Evolutionary conservation across 345 rosid genomes (phyloP).

Genomic region (Melaleuca alternifolia): DNA sequence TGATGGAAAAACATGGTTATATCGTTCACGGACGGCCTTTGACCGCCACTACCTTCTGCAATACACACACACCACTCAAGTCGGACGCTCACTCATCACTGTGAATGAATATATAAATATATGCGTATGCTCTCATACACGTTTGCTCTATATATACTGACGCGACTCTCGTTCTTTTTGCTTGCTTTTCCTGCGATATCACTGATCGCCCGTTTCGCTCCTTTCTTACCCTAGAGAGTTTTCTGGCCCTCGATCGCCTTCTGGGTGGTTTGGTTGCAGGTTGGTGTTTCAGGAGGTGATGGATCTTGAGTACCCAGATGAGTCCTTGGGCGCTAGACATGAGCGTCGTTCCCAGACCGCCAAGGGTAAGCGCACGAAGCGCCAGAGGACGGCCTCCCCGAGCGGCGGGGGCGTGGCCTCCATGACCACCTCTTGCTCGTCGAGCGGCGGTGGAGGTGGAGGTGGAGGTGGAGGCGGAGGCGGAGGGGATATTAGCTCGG

Average conservation of each 20-base stretch:
- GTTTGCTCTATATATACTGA: not conserved
- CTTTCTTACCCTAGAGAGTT: not conserved
- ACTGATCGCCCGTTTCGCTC: not conserved
- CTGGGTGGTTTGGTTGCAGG: not conserved
- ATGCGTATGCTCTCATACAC: too few relatives aligned
- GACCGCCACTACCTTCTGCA: not conserved
- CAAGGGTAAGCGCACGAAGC: constrained; percentile 80
- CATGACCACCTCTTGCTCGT: constrained; percentile 34
- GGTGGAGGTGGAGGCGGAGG: not conserved
- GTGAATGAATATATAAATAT: not conserved
- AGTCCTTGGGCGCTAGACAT: not conserved
- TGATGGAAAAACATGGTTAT: not conserved
- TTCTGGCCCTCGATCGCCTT: not conserved
- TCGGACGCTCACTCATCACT: not conserved
- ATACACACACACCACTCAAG: not conserved
- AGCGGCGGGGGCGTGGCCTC: constrained; percentile 1
- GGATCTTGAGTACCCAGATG: not conserved
- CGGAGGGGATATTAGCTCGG: not conserved
- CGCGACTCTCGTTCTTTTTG: not conserved
- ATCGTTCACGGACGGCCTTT: not conserved
- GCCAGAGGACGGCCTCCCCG: constrained; percentile 54
- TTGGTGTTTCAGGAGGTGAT: not conserved
- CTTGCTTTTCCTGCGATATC: not conserved
- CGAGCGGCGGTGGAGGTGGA: constrained; percentile 24
- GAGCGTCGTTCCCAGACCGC: constrained; percentile 21